Evolutionary conservation across 2,329 filamentous ascomycete species (phyloP), one percentile per base, ranked within the genome.

Genomic region (Xylaria sp.): DNA sequence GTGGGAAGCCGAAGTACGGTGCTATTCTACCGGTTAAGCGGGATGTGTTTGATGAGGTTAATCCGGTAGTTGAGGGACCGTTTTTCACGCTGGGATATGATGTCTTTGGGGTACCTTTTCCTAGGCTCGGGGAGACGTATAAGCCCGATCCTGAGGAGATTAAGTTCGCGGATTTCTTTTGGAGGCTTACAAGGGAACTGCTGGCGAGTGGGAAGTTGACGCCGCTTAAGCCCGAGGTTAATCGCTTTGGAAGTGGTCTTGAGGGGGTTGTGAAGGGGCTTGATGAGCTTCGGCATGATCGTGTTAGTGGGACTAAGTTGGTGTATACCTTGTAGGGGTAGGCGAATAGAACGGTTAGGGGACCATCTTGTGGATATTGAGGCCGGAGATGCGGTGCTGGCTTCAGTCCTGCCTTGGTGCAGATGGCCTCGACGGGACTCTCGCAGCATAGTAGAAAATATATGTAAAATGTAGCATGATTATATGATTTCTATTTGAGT

Each of bases 271-370:
- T 83, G 20, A 66, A 72, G 12, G 80, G 80, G 1, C 52, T 82
- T n/a, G 73, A 79, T 18, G 75, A 79, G 64, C 64, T 81, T 66
- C 73, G 71, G 54, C 72, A 77, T 4, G 77, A 75, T 0, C 75
- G 78, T 72, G 77, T 84, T 31, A 83, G 81, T 62, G 83, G 79
- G 8, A 78, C 79, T 23, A 85, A 85, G 78, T 74, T 85, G 59
- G 83, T 85, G 1, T 84, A 83, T 71, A 82, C 80, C 9, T 63
- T 82, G 68, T 82, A 62, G 70, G 31, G 2, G 18, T 33, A 20
- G 28, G 15, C 6, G 4, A n/a, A 2, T 13, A 18, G 15, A 13
- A 13, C 3, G 3, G 15, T 2, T 7, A 3, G 5, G 41, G 6
- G 7, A n/a, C 8, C 3, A n/a, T 43, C 2, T 43, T 13, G 31